Evolutionary conservation across 2,329 filamentous ascomycete species (phyloP), one percentile per base, ranked within the genome.

Genomic region (Knoxdaviesia proteae): DNA sequence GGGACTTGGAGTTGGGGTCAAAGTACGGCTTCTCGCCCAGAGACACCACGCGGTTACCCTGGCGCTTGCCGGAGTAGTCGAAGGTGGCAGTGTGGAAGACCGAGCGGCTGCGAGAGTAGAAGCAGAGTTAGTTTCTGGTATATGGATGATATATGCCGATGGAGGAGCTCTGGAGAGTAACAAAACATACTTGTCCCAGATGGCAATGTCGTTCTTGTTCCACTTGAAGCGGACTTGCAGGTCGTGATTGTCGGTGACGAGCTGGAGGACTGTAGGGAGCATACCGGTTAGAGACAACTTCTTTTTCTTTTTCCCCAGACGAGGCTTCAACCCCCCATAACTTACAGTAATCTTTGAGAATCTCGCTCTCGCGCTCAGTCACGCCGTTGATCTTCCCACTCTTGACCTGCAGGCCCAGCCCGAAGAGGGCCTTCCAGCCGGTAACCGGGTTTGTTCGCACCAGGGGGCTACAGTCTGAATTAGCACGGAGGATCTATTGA

Each of bases 71-170:
- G 4, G 61, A 61, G 43, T 71, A 73, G 48, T 76, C 71, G 44
- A 65, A 70, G 0, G 71, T 76, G 0, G 69, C 69, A 6, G 64
- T 66, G 51, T 75, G 71, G 56, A 68, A 74, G 5, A 60, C 64
- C 44, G 64, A 68, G 7, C 71, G 57, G 40, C 20, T 20, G 20
- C 3, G 20, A 20, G 20, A 20, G 20, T 20, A 20, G 20, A 20
- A 20, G 20, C 20, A 3, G 20, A 20, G 20, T 20, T 20, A 20
- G 20, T 20, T 20, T 20, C 20, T 20, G 20, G 20, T 20, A 20
- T 20, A 20, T 20, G 20, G 20, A 20, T 3, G 20, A 20, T 20
- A 3, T 20, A 2, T 20, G 20, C 20, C 20, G 20, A 3, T 20
- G 20, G 20, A 20, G 20, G 20, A 3, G 20, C 20, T 20, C 20